phyloP scores from a whole-genome alignment of 2,329 filamentous ascomycete genomes.

The Cytospora paraplurivora region DNA sequence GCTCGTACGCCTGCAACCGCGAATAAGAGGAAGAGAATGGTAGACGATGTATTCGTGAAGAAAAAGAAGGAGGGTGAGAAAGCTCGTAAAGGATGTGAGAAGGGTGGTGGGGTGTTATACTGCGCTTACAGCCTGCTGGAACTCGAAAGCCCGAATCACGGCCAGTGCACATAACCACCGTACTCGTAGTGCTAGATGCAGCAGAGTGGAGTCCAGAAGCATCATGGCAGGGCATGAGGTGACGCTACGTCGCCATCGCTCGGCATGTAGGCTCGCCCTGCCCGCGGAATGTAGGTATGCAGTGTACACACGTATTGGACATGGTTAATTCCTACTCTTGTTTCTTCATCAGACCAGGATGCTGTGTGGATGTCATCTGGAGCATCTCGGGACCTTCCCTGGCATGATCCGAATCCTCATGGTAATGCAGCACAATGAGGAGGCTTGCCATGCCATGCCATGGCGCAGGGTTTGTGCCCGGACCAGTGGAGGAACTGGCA shows the following conservation, averaged over 20 bases:
- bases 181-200: constrained; percentile 27
- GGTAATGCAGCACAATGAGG: neutral
- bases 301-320: neutral
- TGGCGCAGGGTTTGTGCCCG: constrained; percentile 12
- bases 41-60: constrained; percentile 61
- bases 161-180: constrained; percentile 19
- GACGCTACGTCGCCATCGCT: constrained; percentile 30
- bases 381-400: constrained; percentile 12
- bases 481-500: constrained; percentile 13
- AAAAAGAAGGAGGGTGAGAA: constrained; percentile 50
- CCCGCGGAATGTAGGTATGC: constrained; percentile 9
- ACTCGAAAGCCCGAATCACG: constrained; percentile 14
- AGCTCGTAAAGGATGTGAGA: constrained; percentile 45
- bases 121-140: constrained; percentile 31
- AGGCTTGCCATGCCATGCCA: constrained; percentile 7
- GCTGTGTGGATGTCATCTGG: constrained; percentile 11
- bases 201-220: constrained; percentile 28
- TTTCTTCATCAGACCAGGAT: constrained; percentile 9
- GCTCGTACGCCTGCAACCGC: constrained; percentile 63
- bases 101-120: constrained; percentile 56
- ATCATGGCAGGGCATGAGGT: constrained; percentile 28
- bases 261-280: constrained; percentile 29
- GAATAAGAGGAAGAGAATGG: constrained; percentile 60
- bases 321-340: constrained; percentile 5
- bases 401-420: constrained; percentile 6